A percentile compares a stretch with the other conserved stretches of the same genome.
Evolutionary conservation across 108 stramenopile genomes (phyloP).

Genomic region (Halocafeteria seosinensis): DNA sequence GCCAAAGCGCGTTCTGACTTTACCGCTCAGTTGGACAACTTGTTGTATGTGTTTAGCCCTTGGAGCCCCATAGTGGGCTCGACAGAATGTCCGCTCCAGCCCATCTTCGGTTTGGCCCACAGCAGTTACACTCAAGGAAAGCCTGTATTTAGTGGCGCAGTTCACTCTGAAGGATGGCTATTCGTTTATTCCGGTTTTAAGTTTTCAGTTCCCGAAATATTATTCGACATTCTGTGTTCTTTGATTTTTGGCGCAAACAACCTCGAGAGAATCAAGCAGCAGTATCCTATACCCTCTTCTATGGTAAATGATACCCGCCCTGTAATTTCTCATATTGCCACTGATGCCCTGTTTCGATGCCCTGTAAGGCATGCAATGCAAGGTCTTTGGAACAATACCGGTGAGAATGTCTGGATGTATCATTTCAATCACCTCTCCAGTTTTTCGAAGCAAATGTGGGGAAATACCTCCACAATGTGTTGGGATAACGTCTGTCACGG

Average conservation of each 20-base stretch:
- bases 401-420: neutral
- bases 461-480: neutral
- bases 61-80: conserved; percentile 7
- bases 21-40: neutral
- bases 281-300: neutral
- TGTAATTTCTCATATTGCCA: conserved; percentile 3
- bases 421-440: conserved; percentile 4
- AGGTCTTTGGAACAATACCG: neutral
- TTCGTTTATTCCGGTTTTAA: conserved; percentile 8
- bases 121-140: neutral
- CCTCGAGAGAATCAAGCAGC: neutral
- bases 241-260: no score
- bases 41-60: conserved; percentile 7
- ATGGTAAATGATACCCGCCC: neutral
- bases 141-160: neutral
- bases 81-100: neutral
- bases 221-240: no score
- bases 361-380: neutral
- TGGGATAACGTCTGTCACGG: conserved; percentile 4
- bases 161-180: neutral
- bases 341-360: conserved; percentile 7
- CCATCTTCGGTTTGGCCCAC: neutral
- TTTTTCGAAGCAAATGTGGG: conserved; percentile 1
- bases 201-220: no score
- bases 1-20: no score